Percentiles rank a stretch among this genome's conserved stretches.
Conservation (phyloP, 176 grass and related monocot genomes). For the Miscanthus lutarioriparius region DNA sequence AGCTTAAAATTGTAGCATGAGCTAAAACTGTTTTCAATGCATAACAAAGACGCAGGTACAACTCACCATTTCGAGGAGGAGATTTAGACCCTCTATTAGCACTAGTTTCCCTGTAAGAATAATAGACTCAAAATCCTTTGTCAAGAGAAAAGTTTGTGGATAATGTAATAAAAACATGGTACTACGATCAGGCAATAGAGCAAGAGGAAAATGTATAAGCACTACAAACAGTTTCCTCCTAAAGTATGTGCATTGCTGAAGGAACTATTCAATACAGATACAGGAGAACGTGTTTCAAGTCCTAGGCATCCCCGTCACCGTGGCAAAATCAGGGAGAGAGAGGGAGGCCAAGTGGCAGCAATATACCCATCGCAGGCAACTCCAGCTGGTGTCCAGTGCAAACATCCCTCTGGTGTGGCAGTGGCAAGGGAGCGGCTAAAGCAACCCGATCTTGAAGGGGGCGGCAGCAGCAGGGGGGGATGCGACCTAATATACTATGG, state of each 20-base stretch:
- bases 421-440: not conserved
- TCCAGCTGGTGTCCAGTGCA: not conserved
- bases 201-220: not conserved
- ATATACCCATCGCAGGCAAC: not conserved
- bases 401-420: not conserved
- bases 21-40: constrained; percentile 8
- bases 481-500: not conserved
- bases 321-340: not conserved
- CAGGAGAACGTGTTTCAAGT: not conserved
- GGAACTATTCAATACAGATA: not conserved
- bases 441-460: not conserved
- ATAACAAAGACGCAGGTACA: not conserved
- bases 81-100: constrained; percentile 41
- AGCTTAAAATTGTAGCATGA: constrained; percentile 29
- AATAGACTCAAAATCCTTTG: constrained; percentile 13
- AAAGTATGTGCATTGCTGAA: not conserved
- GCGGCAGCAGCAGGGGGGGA: not conserved
- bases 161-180: constrained; percentile 17
- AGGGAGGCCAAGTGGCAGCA: not conserved
- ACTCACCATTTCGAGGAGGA: constrained; percentile 46
- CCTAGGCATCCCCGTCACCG: not conserved
- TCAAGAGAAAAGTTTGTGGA: not conserved
- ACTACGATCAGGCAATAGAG: too few relatives aligned
- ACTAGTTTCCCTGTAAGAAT: constrained; percentile 46
- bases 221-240: not conserved